Base-by-base conservation (phyloP, 495 filamentous ascomycete genomes). In the Aspergillus saccharolyticus region DNA sequence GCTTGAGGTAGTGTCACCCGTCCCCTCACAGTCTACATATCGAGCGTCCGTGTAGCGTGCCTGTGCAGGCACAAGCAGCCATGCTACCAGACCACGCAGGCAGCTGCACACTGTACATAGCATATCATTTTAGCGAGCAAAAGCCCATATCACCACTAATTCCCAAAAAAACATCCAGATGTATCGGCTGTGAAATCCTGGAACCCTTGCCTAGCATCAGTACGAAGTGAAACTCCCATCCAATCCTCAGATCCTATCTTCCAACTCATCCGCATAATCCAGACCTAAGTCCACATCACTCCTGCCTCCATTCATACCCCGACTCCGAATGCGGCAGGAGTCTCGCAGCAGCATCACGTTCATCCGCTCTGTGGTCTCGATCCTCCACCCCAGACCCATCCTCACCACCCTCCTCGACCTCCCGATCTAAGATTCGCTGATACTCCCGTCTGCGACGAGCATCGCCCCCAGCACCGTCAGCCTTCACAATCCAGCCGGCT, bases 381-480 rank as follows among this genome's bases (percentile, higher is more conserved):
- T 52, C 62, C 46, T 61, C 12, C 20, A 49, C 12, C 18, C 12
- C 44, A 10, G 7, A 20, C 12, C 44, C 44, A 45, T 4, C 25
- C 3, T 9, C 9, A 12, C 4, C 33, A 2, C 33, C 57, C n/a
- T 64, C 54, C 52, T 56, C 53, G 6, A 46, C 25, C 33, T 19
- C 59, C 20, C 47, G 49, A 33, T 56, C 33, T n/a, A 53, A 18
- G 44, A 59, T 59, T 7, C 53, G 62, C 53, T 55, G 58, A 24
- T 53, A 54, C 50, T 61, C 54, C 7, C 44, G 33, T 21, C 49
- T 51, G 24, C 45, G 54, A n/a, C 14, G 30, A 2, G 14, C 46
- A 22, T n/a, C n/a, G n/a, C 47, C 22, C 33, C 2, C 33, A 12
- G 33, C 10, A 12, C 12, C 33, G 12, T 5, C 10, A 39, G 7